Conservation (phyloP, 352 stramenopile species). For the Pythium apleroticum region DNA sequence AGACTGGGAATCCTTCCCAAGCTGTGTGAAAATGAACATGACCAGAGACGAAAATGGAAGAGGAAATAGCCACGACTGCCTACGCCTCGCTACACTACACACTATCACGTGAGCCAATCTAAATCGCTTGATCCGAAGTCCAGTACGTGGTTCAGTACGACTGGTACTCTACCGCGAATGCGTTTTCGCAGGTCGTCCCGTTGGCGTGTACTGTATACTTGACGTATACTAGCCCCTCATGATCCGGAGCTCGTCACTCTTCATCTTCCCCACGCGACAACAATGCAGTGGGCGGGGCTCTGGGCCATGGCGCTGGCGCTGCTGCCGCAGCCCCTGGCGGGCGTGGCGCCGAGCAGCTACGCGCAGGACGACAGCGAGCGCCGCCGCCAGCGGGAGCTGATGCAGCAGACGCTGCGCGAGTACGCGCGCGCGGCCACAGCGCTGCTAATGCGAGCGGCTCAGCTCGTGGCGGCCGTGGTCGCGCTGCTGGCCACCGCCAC, state of each 20-base stretch:
- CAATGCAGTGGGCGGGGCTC: conserved; percentile 36
- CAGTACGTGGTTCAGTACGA: too few species aligned
- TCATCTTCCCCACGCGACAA: not conserved
- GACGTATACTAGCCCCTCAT: conserved; percentile 6
- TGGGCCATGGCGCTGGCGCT: conserved; percentile 57
- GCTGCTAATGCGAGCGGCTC: conserved; percentile 37
- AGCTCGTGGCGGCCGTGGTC: conserved; percentile 33
- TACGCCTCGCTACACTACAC: too few species aligned
- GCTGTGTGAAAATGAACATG: too few species aligned
- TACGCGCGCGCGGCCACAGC: conserved; percentile 38
- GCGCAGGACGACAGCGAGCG: conserved; percentile 46
- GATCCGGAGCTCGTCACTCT: conserved; percentile 16
- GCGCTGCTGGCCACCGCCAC: conserved; percentile 57
- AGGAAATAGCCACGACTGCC: too few species aligned
- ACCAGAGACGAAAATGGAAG: too few species aligned
- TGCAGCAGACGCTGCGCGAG: conserved; percentile 27
- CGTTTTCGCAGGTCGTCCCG: not conserved
- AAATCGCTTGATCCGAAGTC: too few species aligned
- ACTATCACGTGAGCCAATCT: too few species aligned
- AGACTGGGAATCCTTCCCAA: too few species aligned
- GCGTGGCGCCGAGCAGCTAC: conserved; percentile 17
- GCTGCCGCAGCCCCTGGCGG: conserved; percentile 44
- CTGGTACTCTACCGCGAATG: too few species aligned
- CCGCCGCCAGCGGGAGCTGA: conserved; percentile 44
- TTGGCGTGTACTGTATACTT: conserved; percentile 7